Evolutionary conservation across 345 rosid genomes (phyloP), one percentile per base, ranked within the genome.

Genomic region (Salix purpurea): DNA sequence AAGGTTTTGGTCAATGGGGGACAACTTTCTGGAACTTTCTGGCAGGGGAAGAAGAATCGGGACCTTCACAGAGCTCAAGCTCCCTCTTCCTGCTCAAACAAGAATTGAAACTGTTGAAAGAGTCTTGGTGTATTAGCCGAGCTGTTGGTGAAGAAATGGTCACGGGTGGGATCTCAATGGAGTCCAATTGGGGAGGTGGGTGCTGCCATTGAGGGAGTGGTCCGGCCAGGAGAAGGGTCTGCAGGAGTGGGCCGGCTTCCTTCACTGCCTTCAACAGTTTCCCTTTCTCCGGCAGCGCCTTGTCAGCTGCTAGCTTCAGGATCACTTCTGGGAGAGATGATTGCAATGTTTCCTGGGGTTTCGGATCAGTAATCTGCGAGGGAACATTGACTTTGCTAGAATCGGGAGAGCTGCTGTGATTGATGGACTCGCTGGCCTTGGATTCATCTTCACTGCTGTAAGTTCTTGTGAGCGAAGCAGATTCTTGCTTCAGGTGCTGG

Each of bases 131-230:
- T 4, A 69, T 36, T 40, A 81, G 68, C 6, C 75, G 79, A 14
- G 71, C 79, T 2, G 65, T 30, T 7, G 87, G 77, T 32, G 90
- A 80, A 66, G 91, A 85, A 76, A 89, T 86, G 73, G 83, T 76
- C 44, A 90, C 88, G 0, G 91, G 94, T 24, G 96, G 93, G 30
- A 91, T 91, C 48, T 91, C 90, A 37, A 89, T 77, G 80, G 86
- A 74, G 84, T 88, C 77, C 2, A 91, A 79, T 40, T 82, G 87
- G 2, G 96, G 96, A 6, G 96, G 96, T 0, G 96, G 96, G 74
- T 88, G 90, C 67, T 88, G 91, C 96, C 96, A 91, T 58, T 84
- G 94, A 69, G 96, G 96, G 26, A 91, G 91, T 18, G 91, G 92
- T 32, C 96, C 96, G 0, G 96, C 96, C 73, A 90, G 66, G 40